Evolutionary conservation across 116 monocot genomes (phyloP).

Genomic region (Posidonia oceanica): DNA sequence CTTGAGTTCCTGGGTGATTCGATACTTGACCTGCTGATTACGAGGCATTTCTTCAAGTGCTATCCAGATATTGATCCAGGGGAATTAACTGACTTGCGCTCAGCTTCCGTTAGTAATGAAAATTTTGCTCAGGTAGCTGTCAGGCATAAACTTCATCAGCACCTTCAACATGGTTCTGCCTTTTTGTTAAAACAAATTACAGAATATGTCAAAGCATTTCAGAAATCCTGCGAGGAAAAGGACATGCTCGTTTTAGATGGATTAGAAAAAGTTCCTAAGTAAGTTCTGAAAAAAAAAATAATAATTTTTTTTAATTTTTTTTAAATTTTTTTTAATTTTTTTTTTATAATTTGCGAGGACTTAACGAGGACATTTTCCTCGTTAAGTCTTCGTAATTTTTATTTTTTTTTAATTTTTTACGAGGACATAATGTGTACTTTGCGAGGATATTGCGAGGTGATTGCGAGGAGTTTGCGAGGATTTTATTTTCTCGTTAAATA

Average conservation of each 20-base stretch:
- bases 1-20: conserved; percentile 95
- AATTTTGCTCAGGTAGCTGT: conserved; percentile 79
- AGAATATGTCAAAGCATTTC: conserved; percentile 35
- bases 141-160: conserved; percentile 57
- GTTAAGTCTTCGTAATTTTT: no score
- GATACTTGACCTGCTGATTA: conserved; percentile 77
- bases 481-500: no score
- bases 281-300: conserved; percentile 7
- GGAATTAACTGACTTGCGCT: conserved; percentile 75
- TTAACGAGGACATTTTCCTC: no score
- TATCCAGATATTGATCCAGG: conserved; percentile 68
- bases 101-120: conserved; percentile 86
- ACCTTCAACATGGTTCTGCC: conserved; percentile 75
- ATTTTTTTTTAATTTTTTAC: no score
- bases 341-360: no score
- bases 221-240: conserved; percentile 13
- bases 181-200: conserved; percentile 59
- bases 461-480: no score
- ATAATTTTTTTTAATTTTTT: no score
- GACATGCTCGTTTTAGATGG: conserved; percentile 6
- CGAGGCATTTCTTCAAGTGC: conserved; percentile 55
- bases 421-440: no score
- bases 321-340: no score
- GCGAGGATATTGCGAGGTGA: no score
- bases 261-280: conserved; percentile 55